Base-by-base conservation (phyloP, 106 monocot genomes). In the Dendrobium catenatum region DNA sequence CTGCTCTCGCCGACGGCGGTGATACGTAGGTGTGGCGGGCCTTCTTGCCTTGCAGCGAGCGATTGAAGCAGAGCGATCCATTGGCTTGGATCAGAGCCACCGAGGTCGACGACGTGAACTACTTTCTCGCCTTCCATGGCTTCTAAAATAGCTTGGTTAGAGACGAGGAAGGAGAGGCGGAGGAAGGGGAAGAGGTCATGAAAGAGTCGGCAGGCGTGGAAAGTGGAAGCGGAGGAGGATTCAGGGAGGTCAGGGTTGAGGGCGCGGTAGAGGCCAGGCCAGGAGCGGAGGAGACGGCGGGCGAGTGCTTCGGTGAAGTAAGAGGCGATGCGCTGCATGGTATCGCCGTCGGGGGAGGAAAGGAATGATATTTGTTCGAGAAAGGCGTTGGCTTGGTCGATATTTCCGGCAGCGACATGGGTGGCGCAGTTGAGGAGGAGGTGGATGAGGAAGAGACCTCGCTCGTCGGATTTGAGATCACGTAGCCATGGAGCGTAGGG, bases 61-160 rank as follows among this genome's bases (percentile, higher is more conserved):
- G 72, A 64, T 22, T 84, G 89, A 41, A 92, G 66, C 27, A 92
- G 86, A n/a, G 81, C 70, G 19, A 88, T 29, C 89, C 88, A 88
- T 51, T 86, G 92, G 40, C 79, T 54, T 1, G 87, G 87, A 40
- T 89, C 82, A 48, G 84, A 74, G 9, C 76, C 78, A 68, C 75
- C 31, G 70, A 92, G 84, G 82, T 92, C 92, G 49, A 92, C 76
- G 76, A 89, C 61, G 78, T 92, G 92, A 27, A 92, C 86, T 15
- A 83, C 27, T 40, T 77, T 79, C 88, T 92, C 92, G 19, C 82
- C 86, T 66, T 86, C 84, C 84, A 86, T 86, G 72, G 92, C 88
- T 48, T 89, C 89, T 2, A 86, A 6, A 43, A 92, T 89, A 37
- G 89, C 84, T 27, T 82, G 81, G 83, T 92, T 92, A 68, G 86